Evolutionary conservation across 1,284 basidiomycete genomes (phyloP), one percentile per base, ranked within the genome.

Genomic region (Trametes versicolor): DNA sequence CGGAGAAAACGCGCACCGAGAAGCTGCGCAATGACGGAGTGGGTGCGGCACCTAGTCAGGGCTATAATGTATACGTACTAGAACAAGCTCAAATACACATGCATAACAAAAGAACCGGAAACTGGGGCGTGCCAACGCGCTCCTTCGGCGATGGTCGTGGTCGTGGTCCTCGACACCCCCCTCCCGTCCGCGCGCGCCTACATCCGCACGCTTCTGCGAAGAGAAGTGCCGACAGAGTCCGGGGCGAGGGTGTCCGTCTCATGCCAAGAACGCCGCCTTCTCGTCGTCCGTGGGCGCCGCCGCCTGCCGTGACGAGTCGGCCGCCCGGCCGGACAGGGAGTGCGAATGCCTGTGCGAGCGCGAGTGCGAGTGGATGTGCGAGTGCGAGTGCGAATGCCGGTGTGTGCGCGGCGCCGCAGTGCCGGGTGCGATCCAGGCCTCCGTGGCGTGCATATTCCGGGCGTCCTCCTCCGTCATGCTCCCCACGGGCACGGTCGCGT

Each of bases 401-500:
- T 68, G 64, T 48, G 63, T 10, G 58, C 56, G 62, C 56, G 67
- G 63, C 15, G 63, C 53, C 36, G 54, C 62, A 23, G 48, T 43
- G 5, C 49, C 49, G 15, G 56, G 66, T 51, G 69, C 74, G 37
- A 92, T 80, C 91, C 90, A 92, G 13, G 87, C 89, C 71, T 90
- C 89, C 36, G 80, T 86, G 27, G 88, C 88, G 51, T 81, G 81
- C 64, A 85, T 80, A n/a, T 85, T 83, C 15, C 87, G 73, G 36
- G 85, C 82, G n/a, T 83, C 78, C 41, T 79, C 72, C 37, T 85
- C 82, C 4, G 86, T 79, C 21, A 92, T 76, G 15, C 84, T 81
- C 65, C 77, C 81, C 43, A 89, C 73, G 0, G 88, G 83, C 2
- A 92, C 83, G 6, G 89, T 88, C n/a, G 89, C 87, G 71, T 92